phyloP scores from a whole-genome alignment of 202 grass and related monocot genomes.

The Alloteropsis angusta region DNA sequence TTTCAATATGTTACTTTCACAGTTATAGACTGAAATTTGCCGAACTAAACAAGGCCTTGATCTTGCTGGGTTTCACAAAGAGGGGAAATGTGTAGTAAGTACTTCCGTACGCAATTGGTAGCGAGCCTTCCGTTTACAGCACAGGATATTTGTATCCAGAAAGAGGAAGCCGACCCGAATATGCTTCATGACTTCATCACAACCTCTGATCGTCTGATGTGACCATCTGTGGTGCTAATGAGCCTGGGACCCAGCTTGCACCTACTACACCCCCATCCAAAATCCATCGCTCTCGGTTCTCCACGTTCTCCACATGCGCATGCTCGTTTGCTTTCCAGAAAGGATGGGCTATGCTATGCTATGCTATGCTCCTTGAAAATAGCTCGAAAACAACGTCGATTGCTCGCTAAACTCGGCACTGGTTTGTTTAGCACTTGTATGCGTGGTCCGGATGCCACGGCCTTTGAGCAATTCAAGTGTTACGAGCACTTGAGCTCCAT shows the following conservation, averaged over 20 bases:
- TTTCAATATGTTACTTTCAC: no score
- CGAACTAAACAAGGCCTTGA: no score
- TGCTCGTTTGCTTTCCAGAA: neutral
- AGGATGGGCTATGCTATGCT: neutral
- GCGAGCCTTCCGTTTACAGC: neutral
- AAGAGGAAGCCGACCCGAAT: neutral
- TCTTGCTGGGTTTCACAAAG: neutral
- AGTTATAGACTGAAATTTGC: no score
- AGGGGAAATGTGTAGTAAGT: neutral
- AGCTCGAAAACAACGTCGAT: neutral
- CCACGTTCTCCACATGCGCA: conserved; percentile 6
- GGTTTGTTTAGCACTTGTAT: neutral
- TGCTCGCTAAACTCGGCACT: neutral
- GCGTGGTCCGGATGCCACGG: neutral
- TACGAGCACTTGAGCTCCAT: neutral
- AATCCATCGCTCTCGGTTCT: conserved; percentile 10
- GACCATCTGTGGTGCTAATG: conserved; percentile 1
- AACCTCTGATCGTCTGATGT: neutral
- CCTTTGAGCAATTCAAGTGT: neutral
- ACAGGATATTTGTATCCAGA: neutral
- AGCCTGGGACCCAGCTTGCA: neutral
- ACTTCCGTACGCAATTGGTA: neutral
- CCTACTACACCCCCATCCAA: conserved; percentile 26
- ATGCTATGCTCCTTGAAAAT: neutral
- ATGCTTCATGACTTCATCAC: neutral